phyloP scores from a whole-genome alignment of 163 green algal genomes.

The Scenedesmus sp. region DNA sequence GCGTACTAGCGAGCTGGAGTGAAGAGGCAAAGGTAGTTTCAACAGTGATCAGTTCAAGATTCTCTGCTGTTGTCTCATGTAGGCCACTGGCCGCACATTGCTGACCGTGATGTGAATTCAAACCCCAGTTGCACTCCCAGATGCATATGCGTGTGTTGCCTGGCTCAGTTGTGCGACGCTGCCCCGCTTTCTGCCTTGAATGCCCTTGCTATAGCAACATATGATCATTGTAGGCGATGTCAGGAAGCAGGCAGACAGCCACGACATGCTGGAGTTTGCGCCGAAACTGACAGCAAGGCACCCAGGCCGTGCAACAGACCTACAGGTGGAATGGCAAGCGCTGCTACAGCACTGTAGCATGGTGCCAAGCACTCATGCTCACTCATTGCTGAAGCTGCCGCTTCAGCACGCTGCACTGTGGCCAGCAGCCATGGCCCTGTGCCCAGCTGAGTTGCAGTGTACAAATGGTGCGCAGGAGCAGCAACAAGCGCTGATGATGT shows the following conservation, averaged over 20 bases:
- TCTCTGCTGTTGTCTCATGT: too few species aligned
- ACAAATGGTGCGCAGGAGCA: too few species aligned
- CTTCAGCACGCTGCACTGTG: neutral
- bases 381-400: slow-evolving; percentile 14
- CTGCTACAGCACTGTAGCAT: neutral
- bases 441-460: too few species aligned
- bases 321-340: slow-evolving; percentile 19
- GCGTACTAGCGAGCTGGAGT: slow-evolving; percentile 38
- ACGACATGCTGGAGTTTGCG: slow-evolving; percentile 25
- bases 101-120: neutral
- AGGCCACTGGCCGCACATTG: neutral
- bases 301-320: slow-evolving; percentile 23
- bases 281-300: neutral
- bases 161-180: neutral
- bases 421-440: too few species aligned
- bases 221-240: slow-evolving; percentile 39
- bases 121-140: neutral
- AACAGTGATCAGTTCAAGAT: too few species aligned
- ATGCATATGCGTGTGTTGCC: neutral
- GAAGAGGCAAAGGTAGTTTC: slow-evolving; percentile 17
- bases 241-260: neutral
- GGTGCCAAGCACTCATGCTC: too few species aligned
- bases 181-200: neutral
- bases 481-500: too few species aligned
- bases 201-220: slow-evolving; percentile 35